Percentiles rank a stretch among this genome's conserved stretches.
Conservation (phyloP, 208 protist species). For the Tetramitus jugosus region DNA sequence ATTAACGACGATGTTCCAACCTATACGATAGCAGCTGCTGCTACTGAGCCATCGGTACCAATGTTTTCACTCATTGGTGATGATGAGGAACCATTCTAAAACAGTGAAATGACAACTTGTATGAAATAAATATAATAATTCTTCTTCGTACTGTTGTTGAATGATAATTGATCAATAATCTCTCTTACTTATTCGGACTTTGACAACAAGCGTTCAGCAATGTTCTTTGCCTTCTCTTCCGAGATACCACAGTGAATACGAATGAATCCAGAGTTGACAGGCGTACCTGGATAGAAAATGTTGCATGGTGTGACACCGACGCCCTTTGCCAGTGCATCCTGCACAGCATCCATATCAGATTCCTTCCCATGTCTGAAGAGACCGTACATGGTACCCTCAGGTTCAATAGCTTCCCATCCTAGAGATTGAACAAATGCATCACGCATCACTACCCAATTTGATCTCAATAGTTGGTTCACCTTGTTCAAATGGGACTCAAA, state of each 20-base stretch:
- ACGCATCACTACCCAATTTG: slow-evolving; percentile 27
- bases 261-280: slow-evolving; percentile 26
- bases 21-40: no score
- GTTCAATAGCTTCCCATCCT: slow-evolving; percentile 27
- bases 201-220: no score
- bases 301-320: slow-evolving; percentile 30
- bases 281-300: slow-evolving; percentile 28
- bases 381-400: slow-evolving; percentile 35
- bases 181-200: no score
- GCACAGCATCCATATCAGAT: slow-evolving; percentile 32
- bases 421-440: slow-evolving; percentile 23
- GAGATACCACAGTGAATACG: slow-evolving; percentile 38
- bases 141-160: no score
- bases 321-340: slow-evolving; percentile 23
- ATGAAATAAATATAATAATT: no score
- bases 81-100: no score
- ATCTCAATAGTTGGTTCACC: slow-evolving; percentile 2
- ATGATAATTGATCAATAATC: no score
- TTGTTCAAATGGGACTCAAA: slow-evolving; percentile 26
- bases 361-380: slow-evolving; percentile 26
- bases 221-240: slow-evolving; percentile 32
- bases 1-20: no score
- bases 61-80: no score
- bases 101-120: no score
- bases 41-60: no score